phyloP scores from a whole-genome alignment of 2,329 filamentous ascomycete genomes.

The Arthrobotrys iridis region DNA sequence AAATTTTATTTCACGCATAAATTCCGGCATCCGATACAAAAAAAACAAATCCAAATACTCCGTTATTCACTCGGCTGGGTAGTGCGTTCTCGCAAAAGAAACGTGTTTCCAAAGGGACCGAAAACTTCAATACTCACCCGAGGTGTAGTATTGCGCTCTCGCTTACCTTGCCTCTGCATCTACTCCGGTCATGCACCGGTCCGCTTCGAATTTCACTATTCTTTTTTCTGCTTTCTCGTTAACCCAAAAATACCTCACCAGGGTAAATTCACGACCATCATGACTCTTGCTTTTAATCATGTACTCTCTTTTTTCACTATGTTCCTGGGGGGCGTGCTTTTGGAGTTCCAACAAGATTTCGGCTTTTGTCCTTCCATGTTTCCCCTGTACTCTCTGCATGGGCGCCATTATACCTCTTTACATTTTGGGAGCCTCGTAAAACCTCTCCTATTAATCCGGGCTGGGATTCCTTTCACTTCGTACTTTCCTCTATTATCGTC shows the following conservation, averaged over 20 bases:
- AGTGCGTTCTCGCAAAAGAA: conserved; percentile 38
- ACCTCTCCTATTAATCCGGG: conserved; percentile 40
- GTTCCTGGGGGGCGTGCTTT: conserved; percentile 48
- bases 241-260: conserved; percentile 51
- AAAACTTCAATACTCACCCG: conserved; percentile 28
- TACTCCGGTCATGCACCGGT: conserved; percentile 26
- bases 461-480: conserved; percentile 39
- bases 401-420: conserved; percentile 46
- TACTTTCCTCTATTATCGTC: conserved; percentile 26
- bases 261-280: conserved; percentile 54
- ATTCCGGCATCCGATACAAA: conserved; percentile 29
- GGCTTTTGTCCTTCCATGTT: conserved; percentile 40
- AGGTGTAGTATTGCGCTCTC: conserved; percentile 25
- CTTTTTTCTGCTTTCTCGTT: conserved; percentile 9
- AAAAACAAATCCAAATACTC: conserved; percentile 32
- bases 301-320: conserved; percentile 19
- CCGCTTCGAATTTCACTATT: conserved; percentile 23
- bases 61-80: not conserved
- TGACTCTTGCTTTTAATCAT: conserved; percentile 39
- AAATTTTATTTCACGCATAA: conserved; percentile 48
- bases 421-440: conserved; percentile 15
- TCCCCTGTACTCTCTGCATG: conserved; percentile 19
- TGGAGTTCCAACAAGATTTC: conserved; percentile 54
- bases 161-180: conserved; percentile 17
- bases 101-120: conserved; percentile 14